These are phyloP conservation scores for Taiozyma onychis DNA, from an alignment of 1,139 yeast species.

Conservation along the genomic window DNA sequence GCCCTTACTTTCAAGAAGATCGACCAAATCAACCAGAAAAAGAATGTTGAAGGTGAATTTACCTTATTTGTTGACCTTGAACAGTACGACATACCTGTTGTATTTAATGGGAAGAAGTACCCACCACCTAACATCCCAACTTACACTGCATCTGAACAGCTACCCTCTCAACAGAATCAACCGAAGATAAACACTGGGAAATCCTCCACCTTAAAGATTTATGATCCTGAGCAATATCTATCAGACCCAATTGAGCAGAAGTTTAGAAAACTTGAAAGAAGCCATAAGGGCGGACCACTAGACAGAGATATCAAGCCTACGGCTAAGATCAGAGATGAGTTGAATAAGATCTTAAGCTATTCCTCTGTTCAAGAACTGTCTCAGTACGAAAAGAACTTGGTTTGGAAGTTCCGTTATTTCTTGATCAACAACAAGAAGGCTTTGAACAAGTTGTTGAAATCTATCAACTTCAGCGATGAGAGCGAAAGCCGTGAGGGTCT, in stretches of 20 bases:
- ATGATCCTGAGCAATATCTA: constrained; percentile 59
- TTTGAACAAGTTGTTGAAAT: constrained; percentile 77
- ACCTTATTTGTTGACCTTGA: constrained; percentile 64
- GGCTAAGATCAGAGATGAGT: constrained; percentile 71
- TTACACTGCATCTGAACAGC: constrained; percentile 18
- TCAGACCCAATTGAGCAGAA: constrained; percentile 86
- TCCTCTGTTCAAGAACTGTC: constrained; percentile 81
- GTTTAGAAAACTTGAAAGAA: constrained; percentile 77
- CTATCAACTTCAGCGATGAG: constrained; percentile 85
- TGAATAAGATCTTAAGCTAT: constrained; percentile 59
- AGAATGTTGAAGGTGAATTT: constrained; percentile 31
- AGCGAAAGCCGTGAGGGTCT: constrained; percentile 75
- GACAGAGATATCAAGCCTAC: constrained; percentile 90
- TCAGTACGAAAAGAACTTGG: constrained; percentile 78
- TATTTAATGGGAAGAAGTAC: constrained; percentile 52
- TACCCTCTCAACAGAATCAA: constrained; percentile 13
- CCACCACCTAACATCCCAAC: constrained; percentile 22
- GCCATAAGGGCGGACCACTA: constrained; percentile 66
- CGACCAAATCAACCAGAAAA: constrained; percentile 35
- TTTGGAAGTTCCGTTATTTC: constrained; percentile 91
- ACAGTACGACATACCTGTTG: constrained; percentile 75
- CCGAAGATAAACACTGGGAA: constrained; percentile 29
- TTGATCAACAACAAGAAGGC: constrained; percentile 71
- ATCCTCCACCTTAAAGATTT: constrained; percentile 40
- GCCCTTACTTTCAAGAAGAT: constrained; percentile 55